Evolutionary conservation across 768 basidiomycete species (phyloP), one percentile per base, ranked within the genome.

Genomic region (Suillus discolor): DNA sequence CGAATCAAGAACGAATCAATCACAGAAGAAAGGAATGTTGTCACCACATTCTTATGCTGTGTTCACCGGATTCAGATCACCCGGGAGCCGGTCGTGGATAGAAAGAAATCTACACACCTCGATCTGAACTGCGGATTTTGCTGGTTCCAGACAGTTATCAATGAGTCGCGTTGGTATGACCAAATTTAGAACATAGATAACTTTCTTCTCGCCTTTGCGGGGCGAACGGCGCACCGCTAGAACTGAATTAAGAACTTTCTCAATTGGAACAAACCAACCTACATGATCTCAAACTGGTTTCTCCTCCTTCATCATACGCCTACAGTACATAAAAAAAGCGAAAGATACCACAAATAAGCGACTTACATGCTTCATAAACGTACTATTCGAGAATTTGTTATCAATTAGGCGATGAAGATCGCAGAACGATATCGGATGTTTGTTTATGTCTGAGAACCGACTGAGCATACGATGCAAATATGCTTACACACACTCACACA

Each of bases 101-200:
- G n/a, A 45, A 62, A 69, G 44, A 9, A 39, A 18, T 45, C 55
- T 59, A 69, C 80, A 69, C 73, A 94, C 96, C 77, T 86, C 83
- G 55, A 96, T 80, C 63, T 89, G 85, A 39, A 96, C 81, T 6
- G 79, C 71, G 5, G 80, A 79, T 79, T 96, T 96, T 20, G 85
- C 80, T n/a, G 95, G 93, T 68, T 93, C 94, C 36, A 95, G 72
- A 66, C 87, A 87, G 64, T 91, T 90, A 72, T 97, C 94, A 11
- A 97, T 80, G 34, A 88, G 80, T 31, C 80, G 78, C 3, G 87
- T 78, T 53, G 93, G 88, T 23, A 96, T 77, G 11, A 79, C 82
- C 65, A 99, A 72, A 72, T 93, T 89, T 57, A 99, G 79, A 55
- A 95, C 90, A 74, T 92, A 98, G 66, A 95, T 87, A 6, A 95